These are phyloP conservation scores for Cenococcum geophilum DNA, from an alignment of 495 filamentous ascomycete species.

Conservation along the genomic window DNA sequence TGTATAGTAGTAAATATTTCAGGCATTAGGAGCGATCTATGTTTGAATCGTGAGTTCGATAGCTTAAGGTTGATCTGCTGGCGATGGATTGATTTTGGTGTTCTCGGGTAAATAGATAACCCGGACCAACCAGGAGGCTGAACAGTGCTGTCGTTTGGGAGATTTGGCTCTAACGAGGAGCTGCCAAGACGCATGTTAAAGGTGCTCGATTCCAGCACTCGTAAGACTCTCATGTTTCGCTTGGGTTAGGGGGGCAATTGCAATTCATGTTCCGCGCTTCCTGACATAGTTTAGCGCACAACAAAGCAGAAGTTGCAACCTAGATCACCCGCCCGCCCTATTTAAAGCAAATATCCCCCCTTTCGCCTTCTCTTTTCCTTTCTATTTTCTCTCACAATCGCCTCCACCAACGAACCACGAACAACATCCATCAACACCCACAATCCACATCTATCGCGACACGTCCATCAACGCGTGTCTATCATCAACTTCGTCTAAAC, in stretches of 20 bases:
- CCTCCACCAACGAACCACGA: neutral
- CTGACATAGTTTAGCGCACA: neutral
- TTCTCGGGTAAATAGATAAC: no score
- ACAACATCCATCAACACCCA: neutral
- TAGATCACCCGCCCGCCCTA: slow-evolving; percentile 3
- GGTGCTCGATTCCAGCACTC: slow-evolving; percentile 4
- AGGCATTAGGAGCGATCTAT: no score
- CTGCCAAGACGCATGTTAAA: slow-evolving; percentile 1
- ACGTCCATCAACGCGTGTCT: slow-evolving; percentile 10
- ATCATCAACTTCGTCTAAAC: slow-evolving; percentile 19
- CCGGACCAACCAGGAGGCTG: no score
- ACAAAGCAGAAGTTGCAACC: neutral
- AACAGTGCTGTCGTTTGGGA: no score
- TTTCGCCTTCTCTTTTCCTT: neutral
- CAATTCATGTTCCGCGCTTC: slow-evolving; percentile 6
- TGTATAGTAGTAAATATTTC: no score
- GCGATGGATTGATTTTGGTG: no score
- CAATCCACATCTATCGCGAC: neutral
- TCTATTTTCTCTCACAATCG: neutral
- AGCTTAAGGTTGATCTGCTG: no score
- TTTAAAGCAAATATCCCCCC: neutral
- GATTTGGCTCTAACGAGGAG: no score
- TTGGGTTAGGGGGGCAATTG: neutral
- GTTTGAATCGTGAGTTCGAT: no score
- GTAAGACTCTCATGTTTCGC: slow-evolving; percentile 4